Evolutionary conservation across 2,329 filamentous ascomycete genomes (phyloP), one percentile per base, ranked within the genome.

Genomic region (Hortaea werneckii): DNA sequence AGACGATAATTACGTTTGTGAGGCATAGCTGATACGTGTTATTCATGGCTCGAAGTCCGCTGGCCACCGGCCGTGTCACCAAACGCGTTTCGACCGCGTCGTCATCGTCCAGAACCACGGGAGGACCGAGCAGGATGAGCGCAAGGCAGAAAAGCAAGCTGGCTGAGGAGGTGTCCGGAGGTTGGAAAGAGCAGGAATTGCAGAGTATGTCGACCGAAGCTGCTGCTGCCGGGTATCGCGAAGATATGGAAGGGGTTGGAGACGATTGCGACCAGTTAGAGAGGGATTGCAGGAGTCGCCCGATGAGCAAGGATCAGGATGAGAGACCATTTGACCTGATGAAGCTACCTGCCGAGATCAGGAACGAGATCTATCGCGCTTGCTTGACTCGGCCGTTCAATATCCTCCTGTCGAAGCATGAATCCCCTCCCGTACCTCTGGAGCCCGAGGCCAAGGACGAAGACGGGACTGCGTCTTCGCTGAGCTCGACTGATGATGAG

Each of bases 281-380:
- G 20, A 20, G 20, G 20, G 20, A 20, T 20, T 20, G 4, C 20
- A 20, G 20, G 20, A 20, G 20, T 20, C 54, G 55, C 43, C 50
- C 54, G 11, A 49, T 56, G 20, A 20, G 20, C 47, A 49, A 37
- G 27, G 54, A 56, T 44, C 51, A 52, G 44, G 48, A 57, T 43
- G 45, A 45, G 29, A 53, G 49, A 29, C 50, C 52, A 4, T 60
- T 71, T 49, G 62, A 60, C 1, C 63, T 71, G 50, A 66, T 69
- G 62, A 53, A 63, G 9, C 57, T 71, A n/a, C 68, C 69, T 2
- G 63, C 68, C n/a, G 70, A 72, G 52, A 60, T 72, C n/a, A 62
- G 69, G 12, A 55, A 70, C 13, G 61, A 67, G 47, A 67, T 73
- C 46, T 73, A 72, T 53, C 60, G 67, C 45, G 58, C 58, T 26